These are phyloP conservation scores for Coelastrella sp. DNA, from an alignment of 139 green algal species.

Conservation along the genomic window DNA sequence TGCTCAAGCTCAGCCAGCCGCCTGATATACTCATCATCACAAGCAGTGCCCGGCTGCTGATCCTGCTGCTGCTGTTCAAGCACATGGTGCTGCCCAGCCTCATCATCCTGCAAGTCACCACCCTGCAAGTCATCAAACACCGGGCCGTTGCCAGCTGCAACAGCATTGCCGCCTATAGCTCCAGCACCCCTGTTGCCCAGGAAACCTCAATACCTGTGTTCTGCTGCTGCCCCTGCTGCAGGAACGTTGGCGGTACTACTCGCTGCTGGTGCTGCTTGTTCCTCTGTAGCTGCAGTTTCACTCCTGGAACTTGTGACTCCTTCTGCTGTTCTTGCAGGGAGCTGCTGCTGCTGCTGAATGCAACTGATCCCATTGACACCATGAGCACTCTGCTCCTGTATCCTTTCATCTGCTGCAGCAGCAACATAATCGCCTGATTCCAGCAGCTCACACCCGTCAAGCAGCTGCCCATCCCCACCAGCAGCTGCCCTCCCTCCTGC, in stretches of 20 bases:
- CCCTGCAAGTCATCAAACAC: too few species aligned
- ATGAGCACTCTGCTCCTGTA: too few species aligned
- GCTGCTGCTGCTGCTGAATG: neutral
- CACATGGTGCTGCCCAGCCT: neutral
- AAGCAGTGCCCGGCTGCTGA: neutral
- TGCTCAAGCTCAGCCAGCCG: neutral
- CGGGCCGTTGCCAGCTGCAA: neutral
- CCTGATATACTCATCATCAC: neutral
- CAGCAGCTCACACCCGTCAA: too few species aligned
- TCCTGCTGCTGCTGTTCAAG: neutral
- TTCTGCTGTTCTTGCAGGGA: neutral
- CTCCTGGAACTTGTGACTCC: neutral
- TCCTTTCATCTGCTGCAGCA: too few species aligned
- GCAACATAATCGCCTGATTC: too few species aligned
- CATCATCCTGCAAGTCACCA: too few species aligned
- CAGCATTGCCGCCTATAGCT: neutral
- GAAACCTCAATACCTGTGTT: neutral
- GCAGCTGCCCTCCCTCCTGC: too few species aligned
- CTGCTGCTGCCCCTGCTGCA: neutral
- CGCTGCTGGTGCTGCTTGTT: neutral
- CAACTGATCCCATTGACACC: too few species aligned
- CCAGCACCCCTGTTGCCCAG: neutral
- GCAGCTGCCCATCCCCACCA: too few species aligned
- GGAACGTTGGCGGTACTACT: neutral
- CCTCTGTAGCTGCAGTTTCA: neutral